phyloP scores from a whole-genome alignment of 192 early-diverging fungal species.

The Backusella luteola region DNA sequence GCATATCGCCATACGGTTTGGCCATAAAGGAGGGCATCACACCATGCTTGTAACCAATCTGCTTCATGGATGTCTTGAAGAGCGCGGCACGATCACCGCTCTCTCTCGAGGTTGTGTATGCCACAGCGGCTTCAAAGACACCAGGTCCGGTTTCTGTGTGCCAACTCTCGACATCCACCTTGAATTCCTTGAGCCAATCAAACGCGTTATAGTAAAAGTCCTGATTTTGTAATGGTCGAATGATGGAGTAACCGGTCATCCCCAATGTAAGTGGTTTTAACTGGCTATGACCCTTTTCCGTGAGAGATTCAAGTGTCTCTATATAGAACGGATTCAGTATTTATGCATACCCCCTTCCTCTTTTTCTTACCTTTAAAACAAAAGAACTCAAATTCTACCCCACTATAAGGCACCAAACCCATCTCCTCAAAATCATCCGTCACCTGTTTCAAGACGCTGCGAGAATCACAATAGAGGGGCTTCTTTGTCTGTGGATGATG shows the following conservation, averaged over 20 bases:
- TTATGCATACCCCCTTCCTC: background rate
- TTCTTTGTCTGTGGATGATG: conserved; percentile 51
- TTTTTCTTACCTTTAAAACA: conserved; percentile 67
- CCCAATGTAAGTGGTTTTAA: conserved; percentile 66
- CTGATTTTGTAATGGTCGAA: conserved; percentile 65
- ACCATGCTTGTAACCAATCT: conserved; percentile 64
- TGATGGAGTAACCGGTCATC: conserved; percentile 81
- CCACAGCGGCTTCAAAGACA: conserved; percentile 76
- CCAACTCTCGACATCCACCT: conserved; percentile 68
- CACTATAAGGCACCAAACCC: conserved; percentile 42
- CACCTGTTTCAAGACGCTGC: conserved; percentile 52
- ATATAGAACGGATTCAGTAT: background rate
- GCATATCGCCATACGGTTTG: conserved; percentile 67
- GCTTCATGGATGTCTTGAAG: conserved; percentile 76
- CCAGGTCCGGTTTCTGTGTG: conserved; percentile 87
- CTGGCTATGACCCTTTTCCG: conserved; percentile 54
- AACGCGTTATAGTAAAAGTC: conserved; percentile 71
- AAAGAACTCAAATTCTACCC: conserved; percentile 77
- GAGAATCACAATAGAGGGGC: conserved; percentile 64
- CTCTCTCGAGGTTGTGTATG: conserved; percentile 57
- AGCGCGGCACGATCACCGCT: conserved; percentile 72
- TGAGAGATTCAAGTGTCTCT: conserved; percentile 72
- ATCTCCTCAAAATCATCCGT: conserved; percentile 40
- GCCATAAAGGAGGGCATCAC: conserved; percentile 85
- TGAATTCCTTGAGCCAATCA: conserved; percentile 56